These are phyloP conservation scores for Astrocystis sublimbata DNA, from an alignment of 495 filamentous ascomycete genomes.

Conservation along the genomic window DNA sequence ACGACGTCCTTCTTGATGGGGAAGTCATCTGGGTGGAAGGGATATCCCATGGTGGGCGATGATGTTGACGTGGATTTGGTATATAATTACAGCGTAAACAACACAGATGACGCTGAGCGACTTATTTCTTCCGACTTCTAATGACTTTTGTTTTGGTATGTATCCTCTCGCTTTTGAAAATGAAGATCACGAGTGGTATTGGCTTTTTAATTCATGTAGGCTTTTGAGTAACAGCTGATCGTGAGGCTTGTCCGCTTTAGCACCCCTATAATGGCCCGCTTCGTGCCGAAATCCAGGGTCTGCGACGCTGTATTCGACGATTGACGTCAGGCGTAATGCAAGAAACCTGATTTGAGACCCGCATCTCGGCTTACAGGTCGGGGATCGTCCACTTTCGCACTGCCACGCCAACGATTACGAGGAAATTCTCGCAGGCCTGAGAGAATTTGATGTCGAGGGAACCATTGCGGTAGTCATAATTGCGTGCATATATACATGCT, in stretches of 20 bases:
- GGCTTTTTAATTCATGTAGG: background rate
- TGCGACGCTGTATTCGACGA: constrained; percentile 22
- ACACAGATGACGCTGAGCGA: no score
- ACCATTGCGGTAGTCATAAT: background rate
- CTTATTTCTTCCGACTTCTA: no score
- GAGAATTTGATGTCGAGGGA: background rate
- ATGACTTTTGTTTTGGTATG: background rate
- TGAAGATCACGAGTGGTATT: background rate
- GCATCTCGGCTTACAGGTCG: constrained; percentile 17
- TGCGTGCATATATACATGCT: background rate
- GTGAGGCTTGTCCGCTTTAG: background rate
- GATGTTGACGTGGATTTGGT: background rate
- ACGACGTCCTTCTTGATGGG: constrained; percentile 28
- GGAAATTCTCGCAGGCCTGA: background rate
- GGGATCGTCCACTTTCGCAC: constrained; percentile 29
- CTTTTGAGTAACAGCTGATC: background rate
- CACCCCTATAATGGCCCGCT: background rate
- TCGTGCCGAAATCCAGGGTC: constrained; percentile 7
- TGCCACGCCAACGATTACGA: constrained; percentile 12
- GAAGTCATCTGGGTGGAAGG: constrained; percentile 36
- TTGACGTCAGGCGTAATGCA: constrained; percentile 30
- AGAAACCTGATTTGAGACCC: constrained; percentile 31
- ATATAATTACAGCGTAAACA: no score
- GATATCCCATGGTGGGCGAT: constrained; percentile 26
- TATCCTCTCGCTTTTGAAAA: background rate